Evolutionary conservation across 305 asterid species (phyloP).

Genomic region (Fraxinus sp.): DNA sequence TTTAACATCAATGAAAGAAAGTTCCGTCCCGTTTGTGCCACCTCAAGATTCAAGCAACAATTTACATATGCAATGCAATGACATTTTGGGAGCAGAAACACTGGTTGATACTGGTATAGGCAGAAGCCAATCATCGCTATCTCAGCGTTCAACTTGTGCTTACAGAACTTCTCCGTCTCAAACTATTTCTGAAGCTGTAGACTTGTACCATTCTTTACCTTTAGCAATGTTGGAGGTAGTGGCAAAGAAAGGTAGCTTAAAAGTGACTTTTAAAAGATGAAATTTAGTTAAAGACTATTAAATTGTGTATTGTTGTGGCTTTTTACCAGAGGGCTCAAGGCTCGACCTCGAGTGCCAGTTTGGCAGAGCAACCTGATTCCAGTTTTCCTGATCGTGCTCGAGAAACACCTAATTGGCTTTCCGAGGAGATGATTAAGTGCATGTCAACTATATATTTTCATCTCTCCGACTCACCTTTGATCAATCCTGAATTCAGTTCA

Average conservation of each 20-base stretch:
- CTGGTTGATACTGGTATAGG: constrained; percentile 54
- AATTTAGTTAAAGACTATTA: background rate
- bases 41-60: constrained; percentile 23
- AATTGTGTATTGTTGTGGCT: constrained; percentile 5
- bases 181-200: constrained; percentile 46
- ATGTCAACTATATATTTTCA: constrained; percentile 71
- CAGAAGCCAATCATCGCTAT: constrained; percentile 82
- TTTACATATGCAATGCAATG: constrained; percentile 24
- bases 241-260: background rate
- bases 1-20: constrained; percentile 29
- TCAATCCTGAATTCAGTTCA: constrained; percentile 30
- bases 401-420: constrained; percentile 59
- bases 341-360: constrained; percentile 34
- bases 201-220: constrained; percentile 78
- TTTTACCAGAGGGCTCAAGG: constrained; percentile 47
- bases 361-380: constrained; percentile 32
- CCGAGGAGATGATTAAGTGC: constrained; percentile 91
- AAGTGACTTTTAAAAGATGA: background rate
- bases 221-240: constrained; percentile 83
- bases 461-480: constrained; percentile 63
- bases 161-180: constrained; percentile 46
- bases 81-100: constrained; percentile 39
- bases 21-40: constrained; percentile 23
- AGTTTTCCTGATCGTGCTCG: constrained; percentile 31
- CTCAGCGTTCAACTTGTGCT: constrained; percentile 62